These are phyloP conservation scores for Colletotrichum sidae DNA, from an alignment of 2,329 filamentous ascomycete genomes.

Conservation along the genomic window DNA sequence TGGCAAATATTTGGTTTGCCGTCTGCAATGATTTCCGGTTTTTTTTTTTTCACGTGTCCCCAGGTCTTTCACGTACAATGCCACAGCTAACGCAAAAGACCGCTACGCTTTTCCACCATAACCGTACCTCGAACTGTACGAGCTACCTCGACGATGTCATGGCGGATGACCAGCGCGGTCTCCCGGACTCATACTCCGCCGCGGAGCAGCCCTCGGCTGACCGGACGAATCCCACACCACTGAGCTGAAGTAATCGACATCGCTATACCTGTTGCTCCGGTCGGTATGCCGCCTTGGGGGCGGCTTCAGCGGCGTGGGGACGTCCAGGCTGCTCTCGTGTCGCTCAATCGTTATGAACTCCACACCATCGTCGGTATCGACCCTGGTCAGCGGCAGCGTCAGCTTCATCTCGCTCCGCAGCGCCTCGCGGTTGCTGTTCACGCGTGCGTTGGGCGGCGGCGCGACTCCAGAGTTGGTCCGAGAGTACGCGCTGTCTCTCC, in stretches of 20 bases:
- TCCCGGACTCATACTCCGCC: neutral
- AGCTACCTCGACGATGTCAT: neutral
- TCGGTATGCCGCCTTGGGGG: constrained; percentile 19
- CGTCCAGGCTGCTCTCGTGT: neutral
- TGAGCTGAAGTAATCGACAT: constrained; percentile 5
- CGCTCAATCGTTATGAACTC: constrained; percentile 4
- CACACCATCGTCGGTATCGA: constrained; percentile 29
- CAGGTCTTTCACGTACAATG: no score
- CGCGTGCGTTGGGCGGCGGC: neutral
- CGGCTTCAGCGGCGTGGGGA: constrained; percentile 22
- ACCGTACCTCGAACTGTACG: no score
- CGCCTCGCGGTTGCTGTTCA: neutral
- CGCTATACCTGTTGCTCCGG: neutral
- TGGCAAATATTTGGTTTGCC: no score
- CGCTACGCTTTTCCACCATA: neutral
- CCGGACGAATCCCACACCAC: constrained; percentile 6
- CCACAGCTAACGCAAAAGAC: no score
- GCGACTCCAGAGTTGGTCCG: neutral
- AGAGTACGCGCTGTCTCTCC: neutral
- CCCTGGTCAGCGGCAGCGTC: constrained; percentile 8
- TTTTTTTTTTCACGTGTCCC: no score
- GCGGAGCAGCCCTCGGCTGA: neutral
- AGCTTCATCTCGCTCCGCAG: neutral
- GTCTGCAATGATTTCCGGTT: no score
- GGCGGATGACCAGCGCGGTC: neutral